Base-by-base conservation (phyloP, 2,329 filamentous ascomycete species). In the Dactylella cylindrospora region DNA sequence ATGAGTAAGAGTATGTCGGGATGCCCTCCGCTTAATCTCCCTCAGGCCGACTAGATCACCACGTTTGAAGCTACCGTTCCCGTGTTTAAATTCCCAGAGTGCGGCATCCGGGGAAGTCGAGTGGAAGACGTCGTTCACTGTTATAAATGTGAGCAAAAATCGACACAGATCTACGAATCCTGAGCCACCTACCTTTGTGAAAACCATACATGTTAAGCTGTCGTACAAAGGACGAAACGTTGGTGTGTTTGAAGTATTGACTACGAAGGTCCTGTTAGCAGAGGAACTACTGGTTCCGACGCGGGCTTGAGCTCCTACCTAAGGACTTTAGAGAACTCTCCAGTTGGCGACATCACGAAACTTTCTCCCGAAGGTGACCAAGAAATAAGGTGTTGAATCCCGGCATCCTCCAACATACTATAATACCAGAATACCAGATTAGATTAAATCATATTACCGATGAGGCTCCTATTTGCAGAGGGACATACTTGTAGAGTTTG, bases 171-270 rank as follows among this genome's bases (percentile, higher is more conserved):
- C n/a, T n/a, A n/a, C n/a, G 15, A 38, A 28, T 20, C 12, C 23
- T 15, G 7, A 31, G 13, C 15, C 50, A 67, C 72, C 43, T 74
- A 94, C 90, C 90, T 86, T 98, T 98, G 73, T 98, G 93, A 74
- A 98, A 98, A 5, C 93, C 93, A 69, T 98, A 98, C 93, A 98
- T 98, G 72, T 98, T 98, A 44, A 98, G 76, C 75, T 98, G 93
- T 41, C 93, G 84, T 43, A 98, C 93, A 73, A 98, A 98, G 0
- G 93, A 97, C 8, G 93, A 97, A 64, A 97, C 95, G 71, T 98
- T 98, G 68, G 91, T 98, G 73, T 98, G 93, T 71, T 98, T 98
- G 74, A 98, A 98, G 72, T 98, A 98, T 82, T 95, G 90, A 50
- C 91, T 95, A 67, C 43, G 64, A 35, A 71, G 45, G 65, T 57